phyloP scores from a whole-genome alignment of 495 filamentous ascomycete genomes.

The Penicillium goetzii region DNA sequence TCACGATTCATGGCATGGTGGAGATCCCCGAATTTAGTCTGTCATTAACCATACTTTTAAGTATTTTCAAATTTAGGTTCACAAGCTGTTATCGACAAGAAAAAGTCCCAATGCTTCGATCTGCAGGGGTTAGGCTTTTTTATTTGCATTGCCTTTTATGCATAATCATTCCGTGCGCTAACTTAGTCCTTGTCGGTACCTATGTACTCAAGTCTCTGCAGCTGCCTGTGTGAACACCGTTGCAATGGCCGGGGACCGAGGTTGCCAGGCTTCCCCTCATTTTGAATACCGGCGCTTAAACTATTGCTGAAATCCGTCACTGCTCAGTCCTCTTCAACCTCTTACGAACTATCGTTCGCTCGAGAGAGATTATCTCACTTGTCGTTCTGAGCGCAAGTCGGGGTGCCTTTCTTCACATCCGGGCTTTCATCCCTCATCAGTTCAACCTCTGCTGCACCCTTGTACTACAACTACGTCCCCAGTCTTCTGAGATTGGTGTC shows the following conservation, averaged over 20 bases:
- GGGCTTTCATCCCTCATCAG: neutral
- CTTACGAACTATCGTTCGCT: neutral
- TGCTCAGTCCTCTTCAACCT: neutral
- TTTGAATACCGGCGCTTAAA: neutral
- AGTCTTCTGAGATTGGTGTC: neutral
- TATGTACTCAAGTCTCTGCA: neutral
- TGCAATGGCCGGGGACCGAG: conserved; percentile 14
- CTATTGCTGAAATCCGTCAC: neutral
- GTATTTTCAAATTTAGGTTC: no score
- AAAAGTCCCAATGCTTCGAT: neutral
- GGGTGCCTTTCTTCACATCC: conserved; percentile 8
- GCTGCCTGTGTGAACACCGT: neutral
- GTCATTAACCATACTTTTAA: neutral
- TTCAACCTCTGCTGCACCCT: neutral
- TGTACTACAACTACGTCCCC: neutral
- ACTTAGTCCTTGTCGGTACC: neutral
- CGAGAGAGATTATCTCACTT: neutral
- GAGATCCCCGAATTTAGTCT: neutral
- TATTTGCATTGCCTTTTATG: neutral
- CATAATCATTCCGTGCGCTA: neutral
- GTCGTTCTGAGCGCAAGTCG: neutral
- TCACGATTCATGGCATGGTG: no score
- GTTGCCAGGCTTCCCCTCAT: conserved; percentile 20
- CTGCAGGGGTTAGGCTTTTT: neutral
- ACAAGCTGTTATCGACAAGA: no score